Percentiles rank a stretch among this genome's conserved stretches.
Evolutionary conservation across 2,329 filamentous ascomycete genomes (phyloP).

Genomic region (Epichloe amarillans): DNA sequence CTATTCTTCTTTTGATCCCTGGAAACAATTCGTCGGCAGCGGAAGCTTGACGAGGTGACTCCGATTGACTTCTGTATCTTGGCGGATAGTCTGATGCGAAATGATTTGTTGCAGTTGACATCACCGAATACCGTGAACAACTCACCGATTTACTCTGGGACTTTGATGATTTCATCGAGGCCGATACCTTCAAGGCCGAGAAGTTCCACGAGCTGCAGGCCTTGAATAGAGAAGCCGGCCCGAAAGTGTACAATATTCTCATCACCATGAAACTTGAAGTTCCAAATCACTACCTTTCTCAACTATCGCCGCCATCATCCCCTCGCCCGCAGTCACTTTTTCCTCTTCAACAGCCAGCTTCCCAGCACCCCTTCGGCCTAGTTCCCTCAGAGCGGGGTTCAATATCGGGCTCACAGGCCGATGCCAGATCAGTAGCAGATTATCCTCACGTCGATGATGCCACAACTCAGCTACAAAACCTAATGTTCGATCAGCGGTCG

Average conservation of each 20-base stretch:
- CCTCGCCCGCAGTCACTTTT: constrained; percentile 8
- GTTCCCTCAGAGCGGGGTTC: constrained; percentile 1
- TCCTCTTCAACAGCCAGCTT: constrained; percentile 3
- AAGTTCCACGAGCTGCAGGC: constrained; percentile 36
- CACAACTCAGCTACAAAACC: constrained; percentile 15
- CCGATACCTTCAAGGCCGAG: constrained; percentile 34
- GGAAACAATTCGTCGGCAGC: not conserved
- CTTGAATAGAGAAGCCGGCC: constrained; percentile 33
- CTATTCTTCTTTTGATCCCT: not conserved
- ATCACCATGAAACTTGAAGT: constrained; percentile 39
- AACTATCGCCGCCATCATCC: constrained; percentile 16
- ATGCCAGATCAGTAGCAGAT: constrained; percentile 1
- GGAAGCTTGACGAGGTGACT: not conserved
- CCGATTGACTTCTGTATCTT: too few relatives aligned
- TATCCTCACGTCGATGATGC: constrained; percentile 14
- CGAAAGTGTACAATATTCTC: constrained; percentile 35
- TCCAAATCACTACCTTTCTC: constrained; percentile 12
- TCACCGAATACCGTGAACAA: constrained; percentile 32
- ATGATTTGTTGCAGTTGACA: constrained; percentile 26
- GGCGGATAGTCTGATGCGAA: not conserved
- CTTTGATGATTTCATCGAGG: constrained; percentile 41
- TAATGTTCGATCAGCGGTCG: constrained; percentile 9
- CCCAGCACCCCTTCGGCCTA: not conserved
- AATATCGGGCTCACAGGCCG: constrained; percentile 1
- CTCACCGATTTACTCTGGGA: constrained; percentile 40